phyloP scores from a whole-genome alignment of 2,329 filamentous ascomycete species.

The Cytospora schulzeri region DNA sequence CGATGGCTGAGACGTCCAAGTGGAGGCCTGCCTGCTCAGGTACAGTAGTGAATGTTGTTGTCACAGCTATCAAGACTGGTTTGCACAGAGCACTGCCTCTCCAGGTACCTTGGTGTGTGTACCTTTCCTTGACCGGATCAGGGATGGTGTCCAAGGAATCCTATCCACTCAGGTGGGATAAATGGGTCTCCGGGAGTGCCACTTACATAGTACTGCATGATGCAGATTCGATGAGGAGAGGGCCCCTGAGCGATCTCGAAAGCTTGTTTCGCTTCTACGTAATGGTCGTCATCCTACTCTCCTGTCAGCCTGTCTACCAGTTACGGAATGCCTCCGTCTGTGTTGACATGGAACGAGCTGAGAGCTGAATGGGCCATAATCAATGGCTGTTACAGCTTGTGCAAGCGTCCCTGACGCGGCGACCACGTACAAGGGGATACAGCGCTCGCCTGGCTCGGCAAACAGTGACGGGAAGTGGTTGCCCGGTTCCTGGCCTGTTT shows the following conservation, averaged over 20 bases:
- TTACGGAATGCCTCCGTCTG: not conserved
- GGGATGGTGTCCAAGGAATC: constrained; percentile 4
- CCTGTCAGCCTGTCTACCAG: constrained; percentile 2
- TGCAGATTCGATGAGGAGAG: constrained; percentile 4
- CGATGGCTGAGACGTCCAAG: constrained; percentile 21
- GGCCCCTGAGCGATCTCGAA: constrained; percentile 18
- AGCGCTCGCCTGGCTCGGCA: constrained; percentile 18
- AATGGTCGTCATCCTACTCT: constrained; percentile 17
- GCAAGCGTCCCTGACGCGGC: constrained; percentile 25
- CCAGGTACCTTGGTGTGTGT: constrained; percentile 11
- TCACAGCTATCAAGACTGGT: constrained; percentile 2
- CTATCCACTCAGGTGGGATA: constrained; percentile 1
- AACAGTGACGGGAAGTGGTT: constrained; percentile 9
- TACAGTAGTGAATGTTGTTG: not conserved
- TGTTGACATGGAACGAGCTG: constrained; percentile 10
- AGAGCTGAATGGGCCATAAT: constrained; percentile 1
- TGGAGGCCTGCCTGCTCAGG: constrained; percentile 21
- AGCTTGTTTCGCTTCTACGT: constrained; percentile 10
- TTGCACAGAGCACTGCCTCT: constrained; percentile 21
- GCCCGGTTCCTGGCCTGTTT: constrained; percentile 19
- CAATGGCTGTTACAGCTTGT: constrained; percentile 24
- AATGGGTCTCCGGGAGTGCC: not conserved
- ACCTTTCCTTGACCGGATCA: constrained; percentile 2
- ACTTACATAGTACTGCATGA: constrained; percentile 8
- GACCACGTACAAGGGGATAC: constrained; percentile 17